phyloP scores from a whole-genome alignment of 2,329 filamentous ascomycete species.

The Hymenotorrendiella dingleyae region DNA sequence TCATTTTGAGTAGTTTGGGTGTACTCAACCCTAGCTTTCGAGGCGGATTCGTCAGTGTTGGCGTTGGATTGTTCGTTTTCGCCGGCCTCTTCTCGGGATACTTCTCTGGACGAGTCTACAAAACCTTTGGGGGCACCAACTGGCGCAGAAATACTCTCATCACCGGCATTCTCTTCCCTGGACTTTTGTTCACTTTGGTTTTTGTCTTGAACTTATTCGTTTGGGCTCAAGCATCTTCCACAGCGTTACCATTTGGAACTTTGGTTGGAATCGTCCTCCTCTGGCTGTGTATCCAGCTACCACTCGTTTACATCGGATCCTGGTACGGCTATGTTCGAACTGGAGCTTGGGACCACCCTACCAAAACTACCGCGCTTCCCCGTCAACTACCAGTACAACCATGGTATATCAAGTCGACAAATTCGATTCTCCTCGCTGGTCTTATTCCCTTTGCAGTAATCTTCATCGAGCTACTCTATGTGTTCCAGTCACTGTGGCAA shows the following conservation, averaged over 20 bases:
- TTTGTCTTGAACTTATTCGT: constrained; percentile 85
- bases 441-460: constrained; percentile 80
- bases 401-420: constrained; percentile 65
- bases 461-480: constrained; percentile 80
- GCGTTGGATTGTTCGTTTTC: constrained; percentile 75
- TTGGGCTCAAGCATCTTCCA: constrained; percentile 84
- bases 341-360: constrained; percentile 72
- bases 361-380: constrained; percentile 65
- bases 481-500: constrained; percentile 83
- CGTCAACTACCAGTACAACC: constrained; percentile 69
- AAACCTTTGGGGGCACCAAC: constrained; percentile 70
- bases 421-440: constrained; percentile 65
- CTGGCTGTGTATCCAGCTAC: constrained; percentile 82
- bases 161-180: constrained; percentile 74
- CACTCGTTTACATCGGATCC: constrained; percentile 74
- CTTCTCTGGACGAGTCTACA: constrained; percentile 77
- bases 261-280: constrained; percentile 66
- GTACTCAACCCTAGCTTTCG: constrained; percentile 81
- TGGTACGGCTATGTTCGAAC: constrained; percentile 68
- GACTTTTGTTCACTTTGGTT: constrained; percentile 65
- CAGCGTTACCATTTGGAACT: constrained; percentile 77
- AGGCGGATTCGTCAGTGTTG: constrained; percentile 83
- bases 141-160: constrained; percentile 72
- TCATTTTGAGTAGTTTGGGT: constrained; percentile 68
- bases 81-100: constrained; percentile 82